Evolutionary conservation across 2,329 filamentous ascomycete genomes (phyloP), one percentile per base, ranked within the genome.

Genomic region (Claviceps monticola): DNA sequence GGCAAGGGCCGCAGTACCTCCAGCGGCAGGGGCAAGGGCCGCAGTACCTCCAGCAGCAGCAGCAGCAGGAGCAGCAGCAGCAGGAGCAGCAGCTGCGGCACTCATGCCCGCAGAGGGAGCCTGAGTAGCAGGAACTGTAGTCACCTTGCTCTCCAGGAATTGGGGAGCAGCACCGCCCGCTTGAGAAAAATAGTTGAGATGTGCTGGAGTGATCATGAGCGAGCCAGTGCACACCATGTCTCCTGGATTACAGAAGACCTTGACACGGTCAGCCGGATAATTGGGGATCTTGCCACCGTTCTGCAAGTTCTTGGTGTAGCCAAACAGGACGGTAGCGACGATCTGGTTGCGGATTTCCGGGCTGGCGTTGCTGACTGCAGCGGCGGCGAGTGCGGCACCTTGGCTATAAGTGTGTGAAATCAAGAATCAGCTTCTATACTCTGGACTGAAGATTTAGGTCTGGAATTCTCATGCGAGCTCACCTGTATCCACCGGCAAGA

Each of bases 251-350:
- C 70, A 73, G 57, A 62, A 72, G n/a, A 72, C 62, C 53, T 64
- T 56, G 26, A 64, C 64, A 39, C 64, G 60, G 42, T 62, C 59
- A 0, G 51, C 50, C 0, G 68, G 64, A 55, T 65, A 72, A 55
- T 65, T 64, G 44, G 64, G 65, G 26, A 73, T 71, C 44, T 59
- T 52, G 39, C 69, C 68, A 2, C 51, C 47, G 56, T 71, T 69
- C 57, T 72, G 70, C 47, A 62, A 55, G 58, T 72, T 72, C 62
- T 71, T 66, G 51, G 70, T 71, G 54, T 71, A 71, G 0, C 70
- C 69, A 43, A 68, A 70, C 26, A 69, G 61, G 11, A 66, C 65
- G 1, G 61, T 59, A 21, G 64, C 68, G 45, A 63, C 66, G 53
- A 71, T 60, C 61, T 70, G 62, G 34, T 65, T 55, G 26, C 62